Evolutionary conservation across 116 monocot genomes (phyloP), one percentile per base, ranked within the genome.

Genomic region (Dioscorea cayenensis): DNA sequence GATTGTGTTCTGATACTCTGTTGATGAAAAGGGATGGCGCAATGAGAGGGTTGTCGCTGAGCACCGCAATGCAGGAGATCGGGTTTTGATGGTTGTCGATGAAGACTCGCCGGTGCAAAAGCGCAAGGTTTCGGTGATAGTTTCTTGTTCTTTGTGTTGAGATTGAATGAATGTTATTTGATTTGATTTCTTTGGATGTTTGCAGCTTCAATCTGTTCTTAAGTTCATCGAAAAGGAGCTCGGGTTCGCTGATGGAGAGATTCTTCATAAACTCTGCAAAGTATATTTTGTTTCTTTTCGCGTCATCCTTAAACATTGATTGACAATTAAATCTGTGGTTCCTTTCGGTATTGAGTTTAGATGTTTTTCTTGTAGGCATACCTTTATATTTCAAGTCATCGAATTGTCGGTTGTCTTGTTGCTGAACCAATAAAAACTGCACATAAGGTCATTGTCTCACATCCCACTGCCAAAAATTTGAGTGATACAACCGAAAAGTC

Each of bases 321-420:
- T 2, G 32, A 32, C 32, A 32, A 32, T 32, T 32, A 8, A 5
- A 43, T 7, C 43, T 43, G 43, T 12, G 6, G 43, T 43, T 43
- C 43, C 7, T 43, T 32, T 32, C 32, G 1, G 32, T 32, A 32
- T 22, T 23, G 7, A 62, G 4, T 5, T 11, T 62, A 1, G 6
- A 62, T 11, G 7, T 62, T n/a, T 3, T 21, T 36, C 36, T 22
- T 77, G 50, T 29, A 95, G 92, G 91, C 85, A n/a, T 95, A 92
- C 72, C 23, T 91, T 71, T 91, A 79, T 78, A 82, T 95, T 62
- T 85, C 76, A 38, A 71, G 71, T 66, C 85, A 83, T 35, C 81
- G 78, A 65, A 77, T 95, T 55, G 76, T 83, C 35, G 95, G 92
- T 17, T 95, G 91, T 58, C 86, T 95, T 22, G 74, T 89, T 51